These are phyloP conservation scores for Ceratobasidium sp. DNA, from an alignment of 1,284 basidiomycete species.

Conservation along the genomic window DNA sequence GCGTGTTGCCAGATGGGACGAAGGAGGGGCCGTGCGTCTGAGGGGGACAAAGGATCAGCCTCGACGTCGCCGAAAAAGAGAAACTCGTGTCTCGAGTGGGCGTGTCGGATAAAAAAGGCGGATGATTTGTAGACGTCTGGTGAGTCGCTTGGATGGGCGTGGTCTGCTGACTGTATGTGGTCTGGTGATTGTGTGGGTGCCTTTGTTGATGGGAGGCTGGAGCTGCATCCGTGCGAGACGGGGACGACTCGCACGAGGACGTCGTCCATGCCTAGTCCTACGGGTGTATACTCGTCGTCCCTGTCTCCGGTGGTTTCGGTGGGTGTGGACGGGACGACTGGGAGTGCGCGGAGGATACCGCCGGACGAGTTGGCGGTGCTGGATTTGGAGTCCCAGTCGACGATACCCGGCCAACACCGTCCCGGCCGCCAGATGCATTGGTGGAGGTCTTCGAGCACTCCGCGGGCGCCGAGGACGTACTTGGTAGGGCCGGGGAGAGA, in stretches of 20 bases:
- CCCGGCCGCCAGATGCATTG: constrained; percentile 73
- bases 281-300: constrained; percentile 14
- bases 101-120: constrained; percentile 77
- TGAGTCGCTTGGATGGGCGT: not conserved
- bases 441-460: constrained; percentile 71
- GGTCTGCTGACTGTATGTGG: constrained; percentile 37
- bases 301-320: not conserved
- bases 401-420: constrained; percentile 73
- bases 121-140: constrained; percentile 66
- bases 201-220: constrained; percentile 30
- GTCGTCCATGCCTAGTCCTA: constrained; percentile 42
- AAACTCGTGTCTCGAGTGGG: constrained; percentile 63
- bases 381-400: constrained; percentile 57
- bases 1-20: constrained; percentile 23
- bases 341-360: constrained; percentile 14
- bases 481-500: constrained; percentile 67
- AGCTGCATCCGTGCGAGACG: constrained; percentile 70
- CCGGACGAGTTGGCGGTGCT: constrained; percentile 42
- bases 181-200: not conserved
- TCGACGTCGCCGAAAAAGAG: constrained; percentile 87
- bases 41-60: constrained; percentile 64
- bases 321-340: constrained; percentile 5
- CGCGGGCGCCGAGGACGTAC: constrained; percentile 65
- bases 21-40: constrained; percentile 50
- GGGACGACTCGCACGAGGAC: constrained; percentile 71